Evolutionary conservation across 192 early-diverging fungal genomes (phyloP).

Genomic region (Dispira simplex): DNA sequence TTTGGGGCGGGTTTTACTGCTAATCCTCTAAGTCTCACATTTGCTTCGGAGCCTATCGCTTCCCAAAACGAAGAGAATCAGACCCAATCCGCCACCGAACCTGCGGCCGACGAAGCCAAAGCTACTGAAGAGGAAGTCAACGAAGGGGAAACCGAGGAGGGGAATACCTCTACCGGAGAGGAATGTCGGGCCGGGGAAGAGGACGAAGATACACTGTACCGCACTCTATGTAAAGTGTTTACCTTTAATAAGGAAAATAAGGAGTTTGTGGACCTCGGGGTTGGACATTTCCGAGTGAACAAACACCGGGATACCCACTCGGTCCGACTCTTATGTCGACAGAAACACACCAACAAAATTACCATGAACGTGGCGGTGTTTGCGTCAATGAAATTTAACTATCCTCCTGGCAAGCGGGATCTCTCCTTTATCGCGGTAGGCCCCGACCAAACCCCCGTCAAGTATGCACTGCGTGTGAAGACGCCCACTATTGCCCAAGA

Average conservation of each 20-base stretch:
- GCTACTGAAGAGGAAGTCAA: not conserved
- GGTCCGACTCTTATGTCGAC: slow-evolving; percentile 28
- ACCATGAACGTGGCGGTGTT: slow-evolving; percentile 30
- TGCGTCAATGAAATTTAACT: slow-evolving; percentile 22
- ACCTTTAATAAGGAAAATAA: slow-evolving; percentile 18
- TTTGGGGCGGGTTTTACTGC: not conserved
- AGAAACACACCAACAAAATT: slow-evolving; percentile 23
- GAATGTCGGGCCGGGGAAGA: slow-evolving; percentile 27
- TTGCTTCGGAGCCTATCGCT: slow-evolving; percentile 4
- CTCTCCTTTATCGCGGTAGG: slow-evolving; percentile 16
- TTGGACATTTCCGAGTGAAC: slow-evolving; percentile 19
- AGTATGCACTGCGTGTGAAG: slow-evolving; percentile 23
- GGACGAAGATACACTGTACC: slow-evolving; percentile 24
- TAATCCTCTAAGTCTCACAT: not conserved
- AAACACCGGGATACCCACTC: slow-evolving; percentile 11
- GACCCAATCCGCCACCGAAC: not conserved
- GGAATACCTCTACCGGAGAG: not conserved
- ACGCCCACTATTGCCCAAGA: slow-evolving; percentile 11
- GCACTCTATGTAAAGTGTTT: slow-evolving; percentile 23
- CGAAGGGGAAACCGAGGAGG: too few species aligned
- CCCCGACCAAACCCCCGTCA: slow-evolving; percentile 18
- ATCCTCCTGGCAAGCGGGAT: slow-evolving; percentile 20
- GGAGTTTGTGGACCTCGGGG: slow-evolving; percentile 24
- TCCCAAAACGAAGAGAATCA: slow-evolving; percentile 6
- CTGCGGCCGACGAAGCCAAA: slow-evolving; percentile 7